Conservation (phyloP, 345 rosid species). For the Heritiera littoralis region DNA sequence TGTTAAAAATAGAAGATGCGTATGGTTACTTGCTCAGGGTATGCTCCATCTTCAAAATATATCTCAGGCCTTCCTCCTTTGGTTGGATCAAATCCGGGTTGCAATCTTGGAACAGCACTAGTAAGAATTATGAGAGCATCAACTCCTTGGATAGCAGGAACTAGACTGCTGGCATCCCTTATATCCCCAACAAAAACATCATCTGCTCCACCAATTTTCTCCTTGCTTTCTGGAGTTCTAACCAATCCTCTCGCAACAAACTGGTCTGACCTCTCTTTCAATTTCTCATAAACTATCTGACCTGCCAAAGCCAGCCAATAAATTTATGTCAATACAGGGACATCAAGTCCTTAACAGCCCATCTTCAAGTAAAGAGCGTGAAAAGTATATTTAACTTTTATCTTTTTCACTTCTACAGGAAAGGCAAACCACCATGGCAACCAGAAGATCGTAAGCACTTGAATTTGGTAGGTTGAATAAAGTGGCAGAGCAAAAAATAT, state of each 20-base stretch:
- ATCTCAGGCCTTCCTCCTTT: slow-evolving; percentile 91
- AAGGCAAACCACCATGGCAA: neutral
- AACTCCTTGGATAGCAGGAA: slow-evolving; percentile 67
- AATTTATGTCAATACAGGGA: slow-evolving; percentile 5
- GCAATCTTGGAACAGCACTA: slow-evolving; percentile 83
- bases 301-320: slow-evolving; percentile 47
- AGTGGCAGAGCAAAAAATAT: neutral
- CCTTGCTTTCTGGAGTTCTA: slow-evolving; percentile 86
- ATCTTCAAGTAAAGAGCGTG: neutral
- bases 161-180: slow-evolving; percentile 50
- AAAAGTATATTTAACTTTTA: neutral
- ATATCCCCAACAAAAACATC: slow-evolving; percentile 79
- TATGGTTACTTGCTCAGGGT: slow-evolving; percentile 78
- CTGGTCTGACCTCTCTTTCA: slow-evolving; percentile 79
- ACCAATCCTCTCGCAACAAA: slow-evolving; percentile 78
- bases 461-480: neutral
- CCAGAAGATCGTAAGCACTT: neutral
- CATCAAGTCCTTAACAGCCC: neutral
- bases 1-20: neutral
- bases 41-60: slow-evolving; percentile 85
- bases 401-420: neutral
- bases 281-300: slow-evolving; percentile 73
- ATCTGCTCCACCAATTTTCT: slow-evolving; percentile 72
- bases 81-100: slow-evolving; percentile 82
- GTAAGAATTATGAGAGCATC: slow-evolving; percentile 89